Evolutionary conservation across 2,329 filamentous ascomycete genomes (phyloP).

Genomic region (Aureobasidium pullulans): DNA sequence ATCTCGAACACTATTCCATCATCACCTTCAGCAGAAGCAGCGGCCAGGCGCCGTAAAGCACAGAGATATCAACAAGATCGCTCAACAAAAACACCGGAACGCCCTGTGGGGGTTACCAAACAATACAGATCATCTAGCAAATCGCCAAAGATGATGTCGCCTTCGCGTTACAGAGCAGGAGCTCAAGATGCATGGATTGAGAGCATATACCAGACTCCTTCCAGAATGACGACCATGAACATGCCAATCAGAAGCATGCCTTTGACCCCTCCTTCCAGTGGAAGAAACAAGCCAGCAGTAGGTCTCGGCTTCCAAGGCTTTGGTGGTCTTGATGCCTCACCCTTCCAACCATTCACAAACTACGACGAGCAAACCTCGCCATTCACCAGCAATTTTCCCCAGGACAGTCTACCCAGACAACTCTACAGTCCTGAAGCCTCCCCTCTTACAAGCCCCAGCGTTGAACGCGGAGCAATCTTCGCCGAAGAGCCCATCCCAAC

Average conservation of each 20-base stretch:
- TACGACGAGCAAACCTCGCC: background rate
- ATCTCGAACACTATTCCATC: slow-evolving; percentile 1
- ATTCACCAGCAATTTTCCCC: background rate
- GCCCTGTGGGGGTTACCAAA: slow-evolving; percentile 9
- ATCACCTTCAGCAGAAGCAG: background rate
- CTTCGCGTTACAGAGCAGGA: slow-evolving; percentile 13
- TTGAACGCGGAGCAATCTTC: background rate
- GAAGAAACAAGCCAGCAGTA: background rate
- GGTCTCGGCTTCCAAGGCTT: background rate
- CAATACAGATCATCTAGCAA: background rate
- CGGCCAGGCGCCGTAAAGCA: slow-evolving; percentile 14
- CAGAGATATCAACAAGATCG: background rate
- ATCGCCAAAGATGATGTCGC: slow-evolving; percentile 15
- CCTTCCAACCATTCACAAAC: background rate
- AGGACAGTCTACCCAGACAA: background rate
- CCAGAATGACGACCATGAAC: background rate
- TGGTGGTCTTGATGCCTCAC: background rate
- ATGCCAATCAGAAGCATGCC: slow-evolving; percentile 8
- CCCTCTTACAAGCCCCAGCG: slow-evolving; percentile 10
- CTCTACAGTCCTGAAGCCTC: slow-evolving; percentile 10
- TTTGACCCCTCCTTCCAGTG: slow-evolving; percentile 10
- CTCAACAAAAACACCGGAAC: background rate
- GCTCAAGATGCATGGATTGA: slow-evolving; percentile 8
- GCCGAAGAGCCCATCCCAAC: background rate
- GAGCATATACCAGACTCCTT: background rate